These are phyloP conservation scores for Solioccasus polychromus DNA, from an alignment of 768 basidiomycete species.

Conservation along the genomic window DNA sequence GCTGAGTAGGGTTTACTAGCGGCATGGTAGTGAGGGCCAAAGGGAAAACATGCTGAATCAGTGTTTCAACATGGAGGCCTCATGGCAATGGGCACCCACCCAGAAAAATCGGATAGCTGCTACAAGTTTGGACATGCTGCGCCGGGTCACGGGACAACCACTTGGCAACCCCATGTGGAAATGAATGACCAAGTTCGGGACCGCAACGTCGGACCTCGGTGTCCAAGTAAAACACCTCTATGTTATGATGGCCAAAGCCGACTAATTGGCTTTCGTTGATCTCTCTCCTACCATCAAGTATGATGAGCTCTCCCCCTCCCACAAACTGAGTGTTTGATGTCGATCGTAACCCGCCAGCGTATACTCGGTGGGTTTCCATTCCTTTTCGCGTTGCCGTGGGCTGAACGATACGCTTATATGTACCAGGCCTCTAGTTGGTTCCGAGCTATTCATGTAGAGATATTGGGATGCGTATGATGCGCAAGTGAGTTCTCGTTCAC, in stretches of 20 bases:
- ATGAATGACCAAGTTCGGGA: no score
- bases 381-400: neutral
- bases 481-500: constrained; percentile 2
- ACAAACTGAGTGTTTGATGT: constrained; percentile 9
- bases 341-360: constrained; percentile 7
- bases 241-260: no score
- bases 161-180: no score
- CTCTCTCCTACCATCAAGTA: neutral
- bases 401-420: neutral
- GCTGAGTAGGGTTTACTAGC: constrained; percentile 10
- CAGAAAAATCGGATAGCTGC: no score
- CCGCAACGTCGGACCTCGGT: no score
- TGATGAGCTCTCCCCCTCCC: neutral
- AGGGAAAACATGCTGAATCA: neutral
- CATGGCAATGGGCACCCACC: no score
- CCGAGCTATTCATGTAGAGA: constrained; percentile 13
- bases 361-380: constrained; percentile 13
- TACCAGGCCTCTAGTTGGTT: constrained; percentile 13
- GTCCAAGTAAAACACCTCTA: no score
- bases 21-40: neutral
- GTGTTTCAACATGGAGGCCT: neutral
- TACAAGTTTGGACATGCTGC: no score
- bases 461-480: constrained; percentile 10
- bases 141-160: no score
- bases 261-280: no score